Evolutionary conservation across 2,329 filamentous ascomycete species (phyloP).

Genomic region (Sporothrix schenckii): DNA sequence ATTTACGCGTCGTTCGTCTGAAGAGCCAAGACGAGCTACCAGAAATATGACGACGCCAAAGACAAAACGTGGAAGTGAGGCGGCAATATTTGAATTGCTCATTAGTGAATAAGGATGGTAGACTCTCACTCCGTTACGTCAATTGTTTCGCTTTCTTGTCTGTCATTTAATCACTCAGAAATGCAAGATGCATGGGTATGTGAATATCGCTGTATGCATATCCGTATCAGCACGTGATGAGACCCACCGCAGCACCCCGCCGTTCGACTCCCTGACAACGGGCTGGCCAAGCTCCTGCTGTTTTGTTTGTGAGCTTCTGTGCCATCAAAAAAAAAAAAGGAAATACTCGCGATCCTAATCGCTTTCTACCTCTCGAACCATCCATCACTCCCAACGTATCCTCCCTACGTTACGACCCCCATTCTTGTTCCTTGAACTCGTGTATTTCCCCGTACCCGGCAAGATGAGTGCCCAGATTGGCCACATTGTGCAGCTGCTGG

Average conservation of each 20-base stretch:
- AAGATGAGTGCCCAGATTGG: slow-evolving; percentile 62
- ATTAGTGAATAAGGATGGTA: background rate
- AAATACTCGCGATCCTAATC: slow-evolving; percentile 26
- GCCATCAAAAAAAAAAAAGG: background rate
- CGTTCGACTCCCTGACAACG: slow-evolving; percentile 32
- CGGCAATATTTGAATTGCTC: background rate
- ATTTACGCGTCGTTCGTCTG: slow-evolving; percentile 2
- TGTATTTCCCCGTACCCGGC: slow-evolving; percentile 32
- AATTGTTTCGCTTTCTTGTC: background rate
- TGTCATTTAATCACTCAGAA: background rate
- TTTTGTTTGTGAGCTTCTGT: slow-evolving; percentile 31
- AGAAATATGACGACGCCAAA: background rate
- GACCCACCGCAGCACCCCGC: slow-evolving; percentile 31
- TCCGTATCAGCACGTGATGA: slow-evolving; percentile 17
- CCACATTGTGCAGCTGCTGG: slow-evolving; percentile 77
- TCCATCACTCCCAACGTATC: background rate
- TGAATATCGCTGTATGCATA: slow-evolving; percentile 16
- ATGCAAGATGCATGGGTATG: slow-evolving; percentile 2
- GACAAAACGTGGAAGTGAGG: background rate
- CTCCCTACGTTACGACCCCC: background rate
- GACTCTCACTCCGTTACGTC: background rate
- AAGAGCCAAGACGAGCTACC: background rate
- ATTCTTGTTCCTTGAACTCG: background rate
- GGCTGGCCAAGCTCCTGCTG: slow-evolving; percentile 30
- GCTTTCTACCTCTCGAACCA: background rate